These are phyloP conservation scores for Noccaea caerulescens DNA, from an alignment of 345 rosid genomes.

Conservation along the genomic window DNA sequence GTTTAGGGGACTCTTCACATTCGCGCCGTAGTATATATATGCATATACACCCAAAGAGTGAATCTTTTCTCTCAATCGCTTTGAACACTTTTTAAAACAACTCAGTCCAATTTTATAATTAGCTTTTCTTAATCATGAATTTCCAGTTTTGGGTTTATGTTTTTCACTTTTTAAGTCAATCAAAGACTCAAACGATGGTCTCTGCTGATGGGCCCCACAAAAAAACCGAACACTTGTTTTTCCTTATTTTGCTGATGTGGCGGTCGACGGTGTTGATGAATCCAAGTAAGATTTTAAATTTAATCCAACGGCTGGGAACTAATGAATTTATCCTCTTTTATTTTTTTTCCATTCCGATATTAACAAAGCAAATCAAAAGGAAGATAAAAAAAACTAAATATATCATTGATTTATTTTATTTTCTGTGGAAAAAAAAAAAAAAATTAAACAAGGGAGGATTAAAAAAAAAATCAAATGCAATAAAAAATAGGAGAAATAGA, in stretches of 20 bases:
- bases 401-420: background rate
- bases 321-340: background rate
- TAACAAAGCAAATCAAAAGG: background rate
- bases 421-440: background rate
- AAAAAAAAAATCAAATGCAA: background rate
- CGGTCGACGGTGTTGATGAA: background rate
- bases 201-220: constrained; percentile 21
- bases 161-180: constrained; percentile 10
- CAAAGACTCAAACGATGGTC: constrained; percentile 1
- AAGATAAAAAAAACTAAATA: background rate
- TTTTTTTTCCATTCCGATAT: background rate
- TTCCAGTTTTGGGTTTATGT: background rate
- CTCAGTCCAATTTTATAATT: background rate
- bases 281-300: too few relatives aligned
- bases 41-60: constrained; percentile 20
- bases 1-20: constrained; percentile 15
- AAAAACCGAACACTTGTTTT: background rate
- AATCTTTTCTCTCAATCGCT: constrained; percentile 11
- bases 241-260: constrained; percentile 5
- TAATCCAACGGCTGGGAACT: constrained; percentile 5
- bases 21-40: constrained; percentile 36
- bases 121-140: constrained; percentile 1
- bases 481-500: background rate
- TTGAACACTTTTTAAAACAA: constrained; percentile 14
- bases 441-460: background rate